These are phyloP conservation scores for Globisporangium solare DNA, from an alignment of 352 stramenopile genomes.

Conservation along the genomic window DNA sequence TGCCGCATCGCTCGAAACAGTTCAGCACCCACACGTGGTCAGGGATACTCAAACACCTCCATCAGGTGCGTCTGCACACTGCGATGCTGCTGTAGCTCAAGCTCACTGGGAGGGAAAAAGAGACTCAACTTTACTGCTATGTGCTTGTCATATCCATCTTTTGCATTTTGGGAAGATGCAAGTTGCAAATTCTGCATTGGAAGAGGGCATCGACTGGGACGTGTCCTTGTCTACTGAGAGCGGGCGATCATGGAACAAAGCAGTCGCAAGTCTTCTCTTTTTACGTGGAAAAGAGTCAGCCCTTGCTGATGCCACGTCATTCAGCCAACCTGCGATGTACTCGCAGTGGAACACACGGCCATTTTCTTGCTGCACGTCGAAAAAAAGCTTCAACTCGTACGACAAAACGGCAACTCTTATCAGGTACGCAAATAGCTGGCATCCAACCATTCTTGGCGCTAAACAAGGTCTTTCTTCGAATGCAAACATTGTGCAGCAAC, in stretches of 20 bases:
- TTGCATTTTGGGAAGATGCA: constrained; percentile 44
- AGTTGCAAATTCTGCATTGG: constrained; percentile 46
- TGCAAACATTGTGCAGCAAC: constrained; percentile 31
- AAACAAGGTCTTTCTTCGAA: no score
- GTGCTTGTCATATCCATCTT: neutral
- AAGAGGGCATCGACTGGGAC: constrained; percentile 64
- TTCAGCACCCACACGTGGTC: constrained; percentile 74
- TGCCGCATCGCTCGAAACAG: constrained; percentile 59
- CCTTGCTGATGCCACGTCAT: constrained; percentile 22
- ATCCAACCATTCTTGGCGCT: no score
- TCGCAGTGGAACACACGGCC: constrained; percentile 29
- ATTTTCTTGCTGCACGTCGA: constrained; percentile 29
- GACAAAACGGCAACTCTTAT: constrained; percentile 64
- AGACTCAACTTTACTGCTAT: no score
- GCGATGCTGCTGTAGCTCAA: no score
- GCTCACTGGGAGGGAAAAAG: no score
- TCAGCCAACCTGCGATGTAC: constrained; percentile 44
- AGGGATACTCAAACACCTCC: constrained; percentile 69
- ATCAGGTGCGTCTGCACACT: constrained; percentile 32
- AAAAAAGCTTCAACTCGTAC: constrained; percentile 43
- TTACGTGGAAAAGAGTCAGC: constrained; percentile 33
- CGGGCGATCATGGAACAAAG: constrained; percentile 28
- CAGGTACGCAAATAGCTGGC: constrained; percentile 20
- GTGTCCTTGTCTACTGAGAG: constrained; percentile 26
- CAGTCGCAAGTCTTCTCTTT: constrained; percentile 46